Evolutionary conservation across 129 eudicot species (phyloP).

Genomic region (Erigeron canadensis): DNA sequence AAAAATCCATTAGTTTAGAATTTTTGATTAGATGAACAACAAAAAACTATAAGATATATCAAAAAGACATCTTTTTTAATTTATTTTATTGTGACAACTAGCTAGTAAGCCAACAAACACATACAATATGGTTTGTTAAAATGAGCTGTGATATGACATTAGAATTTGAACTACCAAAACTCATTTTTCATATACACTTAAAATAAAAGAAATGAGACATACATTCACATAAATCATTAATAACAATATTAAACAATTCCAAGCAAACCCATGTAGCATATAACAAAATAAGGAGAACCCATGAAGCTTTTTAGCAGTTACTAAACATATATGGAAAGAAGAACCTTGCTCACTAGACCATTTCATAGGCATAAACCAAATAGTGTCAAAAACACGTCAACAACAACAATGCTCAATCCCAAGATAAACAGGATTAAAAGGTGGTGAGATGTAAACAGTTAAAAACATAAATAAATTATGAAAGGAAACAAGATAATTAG

Average conservation of each 20-base stretch:
- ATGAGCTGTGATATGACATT: constrained; percentile 24
- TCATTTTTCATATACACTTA: constrained; percentile 5
- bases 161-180: constrained; percentile 7
- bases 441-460: no score
- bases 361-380: constrained; percentile 15
- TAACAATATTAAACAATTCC: not conserved
- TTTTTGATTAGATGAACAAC: constrained; percentile 9
- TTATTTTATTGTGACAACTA: constrained; percentile 22
- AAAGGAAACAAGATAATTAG: no score
- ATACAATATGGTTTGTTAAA: constrained; percentile 27
- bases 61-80: not conserved
- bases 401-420: no score
- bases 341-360: not conserved
- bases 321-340: not conserved
- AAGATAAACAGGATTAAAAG: no score
- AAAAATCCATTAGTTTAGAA: constrained; percentile 14
- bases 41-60: not conserved
- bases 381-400: not conserved
- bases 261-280: not conserved
- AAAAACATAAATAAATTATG: no score
- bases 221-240: constrained; percentile 12
- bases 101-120: constrained; percentile 22
- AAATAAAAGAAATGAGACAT: constrained; percentile 5
- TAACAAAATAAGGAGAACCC: not conserved
- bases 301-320: not conserved